phyloP scores from a whole-genome alignment of 2,329 filamentous ascomycete genomes.

The Aspergillus sp. region DNA sequence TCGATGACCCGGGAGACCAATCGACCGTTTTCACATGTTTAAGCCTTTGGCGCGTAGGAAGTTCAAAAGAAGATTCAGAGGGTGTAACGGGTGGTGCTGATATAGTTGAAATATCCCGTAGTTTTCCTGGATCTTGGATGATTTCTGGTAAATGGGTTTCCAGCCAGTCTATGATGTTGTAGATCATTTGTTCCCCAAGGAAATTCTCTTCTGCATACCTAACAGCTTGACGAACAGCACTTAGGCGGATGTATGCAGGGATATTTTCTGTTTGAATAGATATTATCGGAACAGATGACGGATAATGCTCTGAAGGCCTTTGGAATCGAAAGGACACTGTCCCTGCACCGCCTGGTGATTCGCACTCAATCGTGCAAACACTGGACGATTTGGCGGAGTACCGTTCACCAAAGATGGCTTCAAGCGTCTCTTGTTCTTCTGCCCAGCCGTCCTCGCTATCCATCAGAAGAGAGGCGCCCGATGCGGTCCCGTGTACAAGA shows the following conservation, averaged over 20 bases:
- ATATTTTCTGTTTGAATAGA: slow-evolving; percentile 67
- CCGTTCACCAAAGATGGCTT: slow-evolving; percentile 79
- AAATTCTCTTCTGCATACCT: slow-evolving; percentile 69
- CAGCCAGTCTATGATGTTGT: slow-evolving; percentile 86
- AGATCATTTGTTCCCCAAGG: slow-evolving; percentile 85
- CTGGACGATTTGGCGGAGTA: slow-evolving; percentile 62
- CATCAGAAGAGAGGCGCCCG: slow-evolving; percentile 15
- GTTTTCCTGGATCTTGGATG: slow-evolving; percentile 76
- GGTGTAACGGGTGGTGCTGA: slow-evolving; percentile 51
- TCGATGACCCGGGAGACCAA: slow-evolving; percentile 59
- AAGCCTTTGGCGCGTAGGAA: slow-evolving; percentile 29
- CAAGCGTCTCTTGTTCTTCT: slow-evolving; percentile 79
- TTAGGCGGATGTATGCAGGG: slow-evolving; percentile 90
- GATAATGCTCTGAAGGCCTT: slow-evolving; percentile 69
- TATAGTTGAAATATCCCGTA: slow-evolving; percentile 81
- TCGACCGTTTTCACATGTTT: slow-evolving; percentile 59
- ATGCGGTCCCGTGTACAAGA: slow-evolving; percentile 52
- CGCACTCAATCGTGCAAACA: slow-evolving; percentile 70
- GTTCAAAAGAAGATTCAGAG: slow-evolving; percentile 17
- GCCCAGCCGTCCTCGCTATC: slow-evolving; percentile 65
- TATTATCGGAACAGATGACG: slow-evolving; percentile 65
- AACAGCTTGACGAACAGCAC: slow-evolving; percentile 75
- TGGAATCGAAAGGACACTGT: slow-evolving; percentile 64
- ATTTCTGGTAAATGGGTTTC: slow-evolving; percentile 81
- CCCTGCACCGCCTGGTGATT: slow-evolving; percentile 46